These are phyloP conservation scores for Cordia subcordata DNA, from an alignment of 257 asterid genomes.

Conservation along the genomic window DNA sequence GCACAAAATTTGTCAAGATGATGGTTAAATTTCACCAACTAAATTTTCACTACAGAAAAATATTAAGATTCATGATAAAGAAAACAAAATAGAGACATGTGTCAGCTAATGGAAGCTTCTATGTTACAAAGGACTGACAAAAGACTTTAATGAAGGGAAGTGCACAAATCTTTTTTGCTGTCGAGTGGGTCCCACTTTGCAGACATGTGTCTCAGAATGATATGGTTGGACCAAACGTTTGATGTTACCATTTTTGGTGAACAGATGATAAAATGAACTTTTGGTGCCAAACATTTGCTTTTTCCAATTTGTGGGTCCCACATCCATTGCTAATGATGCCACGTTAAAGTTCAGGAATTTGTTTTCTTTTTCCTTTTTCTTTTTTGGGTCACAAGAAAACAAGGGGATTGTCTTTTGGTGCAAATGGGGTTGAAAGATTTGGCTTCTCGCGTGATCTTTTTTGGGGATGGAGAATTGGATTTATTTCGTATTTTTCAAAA, in stretches of 20 bases:
- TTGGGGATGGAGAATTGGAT: background rate
- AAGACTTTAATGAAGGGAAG: slow-evolving; percentile 13
- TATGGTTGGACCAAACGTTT: slow-evolving; percentile 11
- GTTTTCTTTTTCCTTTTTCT: slow-evolving; percentile 1
- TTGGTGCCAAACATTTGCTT: slow-evolving; percentile 13
- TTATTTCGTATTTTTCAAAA: too few species aligned
- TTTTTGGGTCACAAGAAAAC: background rate
- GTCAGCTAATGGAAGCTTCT: slow-evolving; percentile 26
- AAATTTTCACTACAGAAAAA: too few species aligned
- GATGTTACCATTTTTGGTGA: slow-evolving; percentile 39
- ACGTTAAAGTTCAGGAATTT: slow-evolving; percentile 24
- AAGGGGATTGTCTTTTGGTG: background rate
- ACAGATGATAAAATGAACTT: slow-evolving; percentile 23
- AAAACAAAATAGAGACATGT: slow-evolving; percentile 19
- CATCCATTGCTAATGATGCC: slow-evolving; percentile 23
- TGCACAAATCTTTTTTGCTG: slow-evolving; percentile 18
- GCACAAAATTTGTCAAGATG: too few species aligned
- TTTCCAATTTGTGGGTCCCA: slow-evolving; percentile 18
- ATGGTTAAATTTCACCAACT: slow-evolving; percentile 1
- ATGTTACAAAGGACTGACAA: slow-evolving; percentile 21
- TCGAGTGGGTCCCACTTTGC: slow-evolving; percentile 26
- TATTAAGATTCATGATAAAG: background rate
- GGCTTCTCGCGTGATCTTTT: background rate
- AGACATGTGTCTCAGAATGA: slow-evolving; percentile 38
- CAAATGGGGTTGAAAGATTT: background rate